Percentiles rank a stretch among this genome's conserved stretches.
Conservation (phyloP, 768 basidiomycete genomes). For the Termitomyces sp. region DNA sequence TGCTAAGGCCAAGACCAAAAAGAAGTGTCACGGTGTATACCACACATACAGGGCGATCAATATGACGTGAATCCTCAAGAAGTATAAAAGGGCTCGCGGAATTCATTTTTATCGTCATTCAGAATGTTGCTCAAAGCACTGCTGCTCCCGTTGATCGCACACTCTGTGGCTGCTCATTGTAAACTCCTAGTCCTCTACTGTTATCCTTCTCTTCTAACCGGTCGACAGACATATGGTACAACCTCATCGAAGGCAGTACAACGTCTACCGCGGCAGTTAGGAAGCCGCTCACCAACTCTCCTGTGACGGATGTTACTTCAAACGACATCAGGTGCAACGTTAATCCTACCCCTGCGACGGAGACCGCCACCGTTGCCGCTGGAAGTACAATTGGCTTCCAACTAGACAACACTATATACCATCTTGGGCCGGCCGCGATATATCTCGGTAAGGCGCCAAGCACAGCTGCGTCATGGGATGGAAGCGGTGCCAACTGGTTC, state of each 20-base stretch:
- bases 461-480: slow-evolving; percentile 28
- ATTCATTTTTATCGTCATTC: background rate
- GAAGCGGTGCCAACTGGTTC: slow-evolving; percentile 35
- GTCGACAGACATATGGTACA: slow-evolving; percentile 3
- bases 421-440: slow-evolving; percentile 23
- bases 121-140: background rate
- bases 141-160: background rate
- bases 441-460: slow-evolving; percentile 32
- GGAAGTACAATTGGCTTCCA: slow-evolving; percentile 21
- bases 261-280: background rate
- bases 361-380: slow-evolving; percentile 20
- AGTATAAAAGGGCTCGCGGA: background rate
- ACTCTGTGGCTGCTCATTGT: background rate
- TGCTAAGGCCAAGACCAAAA: background rate
- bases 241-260: slow-evolving; percentile 1
- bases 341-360: slow-evolving; percentile 13
- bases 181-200: background rate
- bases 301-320: slow-evolving; percentile 16
- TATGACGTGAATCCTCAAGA: background rate
- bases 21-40: too few relatives aligned
- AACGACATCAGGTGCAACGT: slow-evolving; percentile 20
- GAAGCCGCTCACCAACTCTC: slow-evolving; percentile 11
- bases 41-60: too few relatives aligned
- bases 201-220: background rate
- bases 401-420: slow-evolving; percentile 23